A percentile compares a stretch with the other conserved stretches of the same genome.
Conservation (phyloP, 1,284 basidiomycete genomes). For the Apiotrichum sp. region DNA sequence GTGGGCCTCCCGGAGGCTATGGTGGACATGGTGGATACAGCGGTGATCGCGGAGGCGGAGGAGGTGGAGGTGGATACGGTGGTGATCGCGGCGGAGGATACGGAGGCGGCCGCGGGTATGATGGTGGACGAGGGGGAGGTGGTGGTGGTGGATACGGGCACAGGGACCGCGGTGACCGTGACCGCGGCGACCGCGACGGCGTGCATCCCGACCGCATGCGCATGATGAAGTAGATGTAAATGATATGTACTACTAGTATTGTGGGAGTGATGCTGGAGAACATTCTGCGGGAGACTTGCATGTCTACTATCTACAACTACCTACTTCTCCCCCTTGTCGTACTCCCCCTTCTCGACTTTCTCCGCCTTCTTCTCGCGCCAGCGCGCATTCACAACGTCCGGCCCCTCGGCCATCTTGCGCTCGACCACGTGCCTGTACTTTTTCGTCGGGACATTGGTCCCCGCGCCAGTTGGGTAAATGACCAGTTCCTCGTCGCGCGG, state of each 20-base stretch:
- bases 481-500: background rate
- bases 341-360: conserved; percentile 4
- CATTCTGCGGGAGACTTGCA: background rate
- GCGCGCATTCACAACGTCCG: conserved; percentile 67
- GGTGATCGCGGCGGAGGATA: conserved; percentile 54
- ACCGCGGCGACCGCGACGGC: conserved; percentile 20
- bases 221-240: conserved; percentile 56
- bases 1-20: background rate
- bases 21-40: background rate
- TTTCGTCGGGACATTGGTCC: conserved; percentile 55
- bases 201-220: conserved; percentile 81
- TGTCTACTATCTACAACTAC: background rate
- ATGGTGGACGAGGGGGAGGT: conserved; percentile 29
- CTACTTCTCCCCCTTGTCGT: background rate
- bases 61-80: background rate
- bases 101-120: conserved; percentile 46
- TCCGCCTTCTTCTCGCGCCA: conserved; percentile 53
- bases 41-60: background rate
- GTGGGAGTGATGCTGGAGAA: background rate
- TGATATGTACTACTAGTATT: conserved; percentile 11
- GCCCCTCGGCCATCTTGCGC: conserved; percentile 61
- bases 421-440: conserved; percentile 63
- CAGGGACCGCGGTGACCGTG: background rate
- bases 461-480: conserved; percentile 67
- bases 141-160: background rate